Evolutionary conservation across 2,329 filamentous ascomycete species (phyloP).

Genomic region (Trichoderma gracile): DNA sequence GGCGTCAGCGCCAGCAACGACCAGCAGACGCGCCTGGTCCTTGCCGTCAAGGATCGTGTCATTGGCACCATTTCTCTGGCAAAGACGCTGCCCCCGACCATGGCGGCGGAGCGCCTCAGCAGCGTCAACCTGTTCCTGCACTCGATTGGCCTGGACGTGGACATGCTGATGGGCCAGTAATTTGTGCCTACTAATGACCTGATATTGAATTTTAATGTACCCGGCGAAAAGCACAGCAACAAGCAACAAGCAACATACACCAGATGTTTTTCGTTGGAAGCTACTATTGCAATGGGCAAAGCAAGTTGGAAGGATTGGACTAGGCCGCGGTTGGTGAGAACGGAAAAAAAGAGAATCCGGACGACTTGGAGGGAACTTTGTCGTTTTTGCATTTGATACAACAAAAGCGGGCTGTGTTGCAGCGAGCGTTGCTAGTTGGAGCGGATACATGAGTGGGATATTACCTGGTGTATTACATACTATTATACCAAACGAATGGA

Average conservation of each 20-base stretch:
- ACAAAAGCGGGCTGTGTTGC: neutral
- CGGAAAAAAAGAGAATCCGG: neutral
- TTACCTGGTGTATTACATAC: conserved; percentile 19
- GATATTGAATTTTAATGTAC: neutral
- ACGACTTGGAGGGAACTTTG: conserved; percentile 14
- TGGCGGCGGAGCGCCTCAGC: conserved; percentile 78
- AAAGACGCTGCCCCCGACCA: conserved; percentile 84
- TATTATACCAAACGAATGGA: conserved; percentile 11
- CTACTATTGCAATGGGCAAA: neutral
- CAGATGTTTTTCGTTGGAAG: neutral
- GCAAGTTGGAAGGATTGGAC: conserved; percentile 20
- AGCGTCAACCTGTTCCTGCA: conserved; percentile 99
- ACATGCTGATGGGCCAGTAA: conserved; percentile 56
- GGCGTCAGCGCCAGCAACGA: conserved; percentile 91
- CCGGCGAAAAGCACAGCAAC: neutral
- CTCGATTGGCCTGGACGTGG: conserved; percentile 96
- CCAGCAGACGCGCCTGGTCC: conserved; percentile 90
- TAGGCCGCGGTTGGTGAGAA: conserved; percentile 4
- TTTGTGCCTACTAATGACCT: neutral
- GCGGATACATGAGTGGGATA: conserved; percentile 22
- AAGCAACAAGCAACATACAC: neutral
- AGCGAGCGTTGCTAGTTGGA: conserved; percentile 12
- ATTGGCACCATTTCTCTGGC: conserved; percentile 90
- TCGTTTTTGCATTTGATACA: neutral
- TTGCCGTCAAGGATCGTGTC: conserved; percentile 96